Conservation (phyloP, 345 rosid genomes). For the Hibiscus syriacus region DNA sequence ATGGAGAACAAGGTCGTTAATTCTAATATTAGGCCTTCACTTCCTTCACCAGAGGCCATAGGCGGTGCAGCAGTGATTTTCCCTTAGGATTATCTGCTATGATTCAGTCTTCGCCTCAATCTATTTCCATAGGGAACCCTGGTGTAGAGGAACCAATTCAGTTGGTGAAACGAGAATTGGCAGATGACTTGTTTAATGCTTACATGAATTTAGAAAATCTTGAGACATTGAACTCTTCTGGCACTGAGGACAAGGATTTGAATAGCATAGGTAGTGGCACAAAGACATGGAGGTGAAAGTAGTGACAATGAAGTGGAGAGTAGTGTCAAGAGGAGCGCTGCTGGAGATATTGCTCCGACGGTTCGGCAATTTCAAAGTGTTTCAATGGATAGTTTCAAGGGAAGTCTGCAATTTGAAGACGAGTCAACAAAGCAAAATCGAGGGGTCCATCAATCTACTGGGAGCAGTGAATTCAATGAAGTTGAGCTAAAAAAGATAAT, state of each 20-base stretch:
- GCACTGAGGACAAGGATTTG: slow-evolving; percentile 49
- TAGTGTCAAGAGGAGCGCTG: slow-evolving; percentile 51
- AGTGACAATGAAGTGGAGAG: slow-evolving; percentile 76
- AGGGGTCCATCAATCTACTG: too few relatives aligned
- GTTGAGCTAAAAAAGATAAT: slow-evolving; percentile 64
- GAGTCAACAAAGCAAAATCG: too few relatives aligned
- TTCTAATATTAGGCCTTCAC: slow-evolving; percentile 15
- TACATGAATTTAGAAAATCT: slow-evolving; percentile 61
- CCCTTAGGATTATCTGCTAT: slow-evolving; percentile 36
- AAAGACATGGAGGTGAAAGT: slow-evolving; percentile 49
- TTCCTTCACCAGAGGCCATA: slow-evolving; percentile 37
- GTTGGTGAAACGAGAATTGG: slow-evolving; percentile 25
- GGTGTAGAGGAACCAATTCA: slow-evolving; percentile 21
- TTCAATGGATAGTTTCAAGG: slow-evolving; percentile 77
- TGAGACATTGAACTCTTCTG: slow-evolving; percentile 56
- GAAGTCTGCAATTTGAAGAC: too few relatives aligned
- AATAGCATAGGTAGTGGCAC: slow-evolving; percentile 61
- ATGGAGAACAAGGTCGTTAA: slow-evolving; percentile 34
- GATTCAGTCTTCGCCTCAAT: slow-evolving; percentile 35
- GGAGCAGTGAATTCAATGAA: slow-evolving; percentile 46
- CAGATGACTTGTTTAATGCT: slow-evolving; percentile 51
- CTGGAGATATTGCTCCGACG: slow-evolving; percentile 46
- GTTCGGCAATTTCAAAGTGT: slow-evolving; percentile 49
- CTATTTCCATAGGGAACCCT: slow-evolving; percentile 2
- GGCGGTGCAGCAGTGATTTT: slow-evolving; percentile 50